A percentile compares a stretch with the other conserved stretches of the same genome.
These are phyloP conservation scores for Ampelomyces quisqualis DNA, from an alignment of 2,329 filamentous ascomycete genomes.

Conservation along the genomic window DNA sequence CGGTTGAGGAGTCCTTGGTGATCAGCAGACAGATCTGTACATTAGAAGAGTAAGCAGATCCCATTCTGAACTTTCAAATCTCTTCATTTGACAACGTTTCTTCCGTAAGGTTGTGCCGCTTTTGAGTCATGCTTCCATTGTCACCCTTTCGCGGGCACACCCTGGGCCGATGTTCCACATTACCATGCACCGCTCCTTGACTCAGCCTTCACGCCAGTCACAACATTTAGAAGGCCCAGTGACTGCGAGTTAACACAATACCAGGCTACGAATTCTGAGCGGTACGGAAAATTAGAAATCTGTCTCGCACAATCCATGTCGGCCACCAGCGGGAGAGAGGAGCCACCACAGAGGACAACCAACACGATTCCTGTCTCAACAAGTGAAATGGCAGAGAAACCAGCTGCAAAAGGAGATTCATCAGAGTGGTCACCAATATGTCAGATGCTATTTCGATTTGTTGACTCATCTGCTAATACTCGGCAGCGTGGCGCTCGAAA, in stretches of 20 bases:
- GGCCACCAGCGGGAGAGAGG: constrained; percentile 2
- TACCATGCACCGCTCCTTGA: constrained; percentile 14
- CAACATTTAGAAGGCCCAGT: not conserved
- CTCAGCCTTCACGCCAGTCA: constrained; percentile 9
- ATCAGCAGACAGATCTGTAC: no score
- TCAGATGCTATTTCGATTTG: constrained; percentile 15
- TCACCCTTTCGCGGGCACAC: constrained; percentile 20
- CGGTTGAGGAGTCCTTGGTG: no score
- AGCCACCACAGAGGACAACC: not conserved
- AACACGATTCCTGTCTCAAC: not conserved
- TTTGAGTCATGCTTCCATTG: constrained; percentile 28
- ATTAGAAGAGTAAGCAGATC: no score
- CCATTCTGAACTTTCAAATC: not conserved
- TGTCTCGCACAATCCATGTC: constrained; percentile 14
- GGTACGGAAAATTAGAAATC: constrained; percentile 12
- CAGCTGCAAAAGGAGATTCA: constrained; percentile 6
- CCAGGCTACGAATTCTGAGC: constrained; percentile 11
- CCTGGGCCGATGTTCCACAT: constrained; percentile 24
- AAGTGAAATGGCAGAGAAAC: not conserved
- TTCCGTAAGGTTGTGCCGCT: not conserved
- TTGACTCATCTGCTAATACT: not conserved
- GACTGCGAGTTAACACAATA: not conserved
- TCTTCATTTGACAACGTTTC: not conserved
- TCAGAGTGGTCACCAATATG: constrained; percentile 46
- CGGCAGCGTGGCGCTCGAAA: constrained; percentile 69